A percentile compares a stretch with the other conserved stretches of the same genome.
Evolutionary conservation across 2,329 filamentous ascomycete species (phyloP).

Genomic region (Aspergillus tubingensis): DNA sequence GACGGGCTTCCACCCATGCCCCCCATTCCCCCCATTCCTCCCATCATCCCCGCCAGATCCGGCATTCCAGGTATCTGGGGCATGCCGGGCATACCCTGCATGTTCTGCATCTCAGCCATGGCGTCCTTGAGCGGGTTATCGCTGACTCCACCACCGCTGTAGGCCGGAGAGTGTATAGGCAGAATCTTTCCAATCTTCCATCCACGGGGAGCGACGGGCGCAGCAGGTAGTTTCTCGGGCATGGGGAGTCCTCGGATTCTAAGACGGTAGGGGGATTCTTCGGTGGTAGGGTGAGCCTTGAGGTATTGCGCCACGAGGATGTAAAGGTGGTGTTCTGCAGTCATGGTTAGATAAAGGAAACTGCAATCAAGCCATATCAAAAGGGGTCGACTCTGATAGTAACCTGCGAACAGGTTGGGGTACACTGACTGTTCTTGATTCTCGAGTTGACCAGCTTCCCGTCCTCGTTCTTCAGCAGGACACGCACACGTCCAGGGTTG

Average conservation of each 20-base stretch:
- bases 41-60: conserved; percentile 58
- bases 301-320: conserved; percentile 77
- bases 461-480: conserved; percentile 64
- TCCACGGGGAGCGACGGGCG: conserved; percentile 76
- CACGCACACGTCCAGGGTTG: conserved; percentile 86
- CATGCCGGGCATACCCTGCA: conserved; percentile 46
- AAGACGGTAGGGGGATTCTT: conserved; percentile 68
- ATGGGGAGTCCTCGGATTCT: conserved; percentile 73
- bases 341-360: neutral
- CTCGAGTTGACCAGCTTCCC: conserved; percentile 52
- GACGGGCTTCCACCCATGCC: conserved; percentile 43
- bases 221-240: conserved; percentile 67
- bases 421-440: conserved; percentile 66
- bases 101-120: conserved; percentile 83
- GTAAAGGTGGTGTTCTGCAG: conserved; percentile 77
- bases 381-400: neutral
- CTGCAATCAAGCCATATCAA: neutral
- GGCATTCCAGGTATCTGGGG: conserved; percentile 49
- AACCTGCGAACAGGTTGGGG: neutral
- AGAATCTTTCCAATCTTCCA: conserved; percentile 88
- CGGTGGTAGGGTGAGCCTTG: conserved; percentile 73
- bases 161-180: conserved; percentile 82
- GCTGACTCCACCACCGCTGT: conserved; percentile 89
- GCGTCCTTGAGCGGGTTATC: conserved; percentile 96
- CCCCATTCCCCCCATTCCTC: conserved; percentile 39